These are phyloP conservation scores for Fusarium chaquense DNA, from an alignment of 2,329 filamentous ascomycete genomes.

Conservation along the genomic window DNA sequence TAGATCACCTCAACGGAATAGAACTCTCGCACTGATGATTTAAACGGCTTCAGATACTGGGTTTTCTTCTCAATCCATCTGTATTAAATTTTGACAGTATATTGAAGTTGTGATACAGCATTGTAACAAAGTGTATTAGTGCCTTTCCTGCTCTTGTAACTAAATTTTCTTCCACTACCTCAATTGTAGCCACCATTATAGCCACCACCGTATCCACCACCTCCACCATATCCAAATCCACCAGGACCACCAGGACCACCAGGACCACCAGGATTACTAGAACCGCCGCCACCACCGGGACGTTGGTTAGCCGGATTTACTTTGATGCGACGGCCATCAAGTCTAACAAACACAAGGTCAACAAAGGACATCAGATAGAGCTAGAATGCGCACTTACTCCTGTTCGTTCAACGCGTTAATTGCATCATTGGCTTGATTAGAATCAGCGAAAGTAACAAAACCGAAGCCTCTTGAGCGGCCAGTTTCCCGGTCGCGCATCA, in stretches of 20 bases:
- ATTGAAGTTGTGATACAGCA: no score
- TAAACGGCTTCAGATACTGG: no score
- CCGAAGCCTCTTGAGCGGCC: conserved; percentile 25
- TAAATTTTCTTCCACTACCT: no score
- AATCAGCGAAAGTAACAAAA: conserved; percentile 16
- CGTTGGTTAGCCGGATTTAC: neutral
- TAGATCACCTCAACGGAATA: no score
- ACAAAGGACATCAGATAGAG: neutral
- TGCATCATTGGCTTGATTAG: no score
- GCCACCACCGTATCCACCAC: neutral
- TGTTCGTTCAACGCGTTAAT: neutral
- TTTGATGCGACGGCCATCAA: neutral
- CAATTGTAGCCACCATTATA: no score
- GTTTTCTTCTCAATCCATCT: no score
- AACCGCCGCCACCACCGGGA: neutral
- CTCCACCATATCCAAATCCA: neutral
- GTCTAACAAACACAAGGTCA: neutral
- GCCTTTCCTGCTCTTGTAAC: no score
- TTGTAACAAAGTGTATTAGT: no score
- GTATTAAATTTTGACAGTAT: no score
- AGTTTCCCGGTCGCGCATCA: conserved; percentile 26
- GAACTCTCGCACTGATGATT: no score
- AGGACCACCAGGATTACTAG: neutral
- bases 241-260: neutral
- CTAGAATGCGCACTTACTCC: neutral